phyloP scores from a whole-genome alignment of 768 basidiomycete genomes.

The Cystoderma amianthinum region DNA sequence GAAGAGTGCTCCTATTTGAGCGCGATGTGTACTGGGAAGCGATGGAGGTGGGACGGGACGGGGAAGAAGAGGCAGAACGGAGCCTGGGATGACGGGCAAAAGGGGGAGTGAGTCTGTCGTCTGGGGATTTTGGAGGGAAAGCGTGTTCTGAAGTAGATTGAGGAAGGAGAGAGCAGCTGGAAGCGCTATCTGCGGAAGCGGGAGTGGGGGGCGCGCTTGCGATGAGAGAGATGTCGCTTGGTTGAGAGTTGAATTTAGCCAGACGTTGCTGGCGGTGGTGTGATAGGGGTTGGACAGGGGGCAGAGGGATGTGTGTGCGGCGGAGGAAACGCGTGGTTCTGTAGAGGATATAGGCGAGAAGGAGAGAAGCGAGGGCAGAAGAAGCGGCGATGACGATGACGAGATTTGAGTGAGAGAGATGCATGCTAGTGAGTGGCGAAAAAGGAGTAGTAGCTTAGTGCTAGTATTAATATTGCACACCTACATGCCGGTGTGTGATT shows the following conservation, averaged over 20 bases:
- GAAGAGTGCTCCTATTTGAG: slow-evolving; percentile 30
- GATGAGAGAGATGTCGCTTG: neutral
- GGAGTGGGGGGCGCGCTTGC: neutral
- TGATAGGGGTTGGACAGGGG: slow-evolving; percentile 60
- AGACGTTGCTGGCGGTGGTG: slow-evolving; percentile 48
- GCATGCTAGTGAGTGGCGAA: slow-evolving; percentile 5
- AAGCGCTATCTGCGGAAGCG: neutral
- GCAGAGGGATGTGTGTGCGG: slow-evolving; percentile 39
- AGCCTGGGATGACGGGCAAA: neutral
- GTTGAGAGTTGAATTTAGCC: slow-evolving; percentile 24
- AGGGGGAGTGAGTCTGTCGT: too few relatives aligned
- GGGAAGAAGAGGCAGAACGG: slow-evolving; percentile 9
- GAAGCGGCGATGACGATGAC: slow-evolving; percentile 45
- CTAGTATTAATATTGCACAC: too few relatives aligned
- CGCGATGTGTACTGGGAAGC: slow-evolving; percentile 27
- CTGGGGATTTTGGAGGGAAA: slow-evolving; percentile 1
- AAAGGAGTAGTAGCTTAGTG: slow-evolving; percentile 5
- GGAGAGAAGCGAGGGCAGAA: slow-evolving; percentile 30
- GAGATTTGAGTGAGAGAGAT: slow-evolving; percentile 27
- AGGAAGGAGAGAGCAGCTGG: neutral
- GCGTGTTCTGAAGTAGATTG: neutral
- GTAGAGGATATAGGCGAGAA: slow-evolving; percentile 28
- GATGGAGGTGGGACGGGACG: slow-evolving; percentile 28
- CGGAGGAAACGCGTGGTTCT: slow-evolving; percentile 26
- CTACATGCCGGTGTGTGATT: too few relatives aligned